Conservation (phyloP, 768 basidiomycete species). For the Boletus reticuloceps region DNA sequence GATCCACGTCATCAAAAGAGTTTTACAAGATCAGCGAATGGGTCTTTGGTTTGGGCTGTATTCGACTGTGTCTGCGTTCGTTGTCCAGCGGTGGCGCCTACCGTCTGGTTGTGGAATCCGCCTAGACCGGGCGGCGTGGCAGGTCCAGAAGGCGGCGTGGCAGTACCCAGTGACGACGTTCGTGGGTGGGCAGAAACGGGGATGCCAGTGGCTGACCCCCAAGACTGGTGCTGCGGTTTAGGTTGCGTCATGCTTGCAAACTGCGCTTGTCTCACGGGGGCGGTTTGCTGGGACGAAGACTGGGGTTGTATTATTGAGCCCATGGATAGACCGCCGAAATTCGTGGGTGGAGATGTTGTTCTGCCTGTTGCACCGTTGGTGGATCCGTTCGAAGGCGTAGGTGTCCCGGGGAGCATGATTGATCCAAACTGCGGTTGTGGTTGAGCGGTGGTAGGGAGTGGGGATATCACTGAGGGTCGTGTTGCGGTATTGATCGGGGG, state of each 20-base stretch:
- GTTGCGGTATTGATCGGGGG: conserved; percentile 25
- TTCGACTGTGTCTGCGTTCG: conserved; percentile 24
- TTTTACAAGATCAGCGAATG: conserved; percentile 79
- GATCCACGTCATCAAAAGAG: conserved; percentile 48
- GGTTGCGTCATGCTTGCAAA: conserved; percentile 17
- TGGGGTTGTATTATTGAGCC: conserved; percentile 5
- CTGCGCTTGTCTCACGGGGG: conserved; percentile 1
- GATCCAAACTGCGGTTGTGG: conserved; percentile 34
- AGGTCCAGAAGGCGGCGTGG: conserved; percentile 12
- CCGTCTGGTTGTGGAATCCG: conserved; percentile 1
- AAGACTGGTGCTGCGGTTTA: conserved; percentile 13
- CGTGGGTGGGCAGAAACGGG: background rate
- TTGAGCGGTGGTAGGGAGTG: conserved; percentile 12
- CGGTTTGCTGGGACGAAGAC: conserved; percentile 2
- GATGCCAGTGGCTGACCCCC: background rate
- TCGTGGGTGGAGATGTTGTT: conserved; percentile 12
- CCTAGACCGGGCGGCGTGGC: conserved; percentile 10
- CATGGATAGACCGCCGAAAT: too few relatives aligned
- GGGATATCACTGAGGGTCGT: conserved; percentile 20
- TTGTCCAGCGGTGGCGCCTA: conserved; percentile 10
- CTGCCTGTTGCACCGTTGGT: conserved; percentile 10
- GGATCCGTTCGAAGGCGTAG: conserved; percentile 22
- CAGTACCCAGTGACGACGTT: conserved; percentile 7
- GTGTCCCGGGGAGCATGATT: conserved; percentile 45
- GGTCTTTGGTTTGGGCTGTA: conserved; percentile 56